Evolutionary conservation across 495 filamentous ascomycete species (phyloP).

Genomic region (Aspergillus taichungensis): DNA sequence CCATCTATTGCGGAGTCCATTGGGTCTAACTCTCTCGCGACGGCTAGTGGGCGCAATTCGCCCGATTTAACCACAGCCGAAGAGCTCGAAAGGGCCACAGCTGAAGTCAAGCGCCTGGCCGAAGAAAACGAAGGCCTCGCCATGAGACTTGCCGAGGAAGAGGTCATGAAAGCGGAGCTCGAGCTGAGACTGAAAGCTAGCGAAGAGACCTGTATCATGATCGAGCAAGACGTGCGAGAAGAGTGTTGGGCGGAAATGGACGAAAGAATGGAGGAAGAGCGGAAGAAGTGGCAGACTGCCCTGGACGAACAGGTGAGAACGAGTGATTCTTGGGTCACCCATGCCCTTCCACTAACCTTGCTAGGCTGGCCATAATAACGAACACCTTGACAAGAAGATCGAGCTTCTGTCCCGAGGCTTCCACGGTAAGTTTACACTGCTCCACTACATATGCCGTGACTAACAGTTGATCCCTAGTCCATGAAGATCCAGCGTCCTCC

Average conservation of each 20-base stretch:
- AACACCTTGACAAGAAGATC: slow-evolving; percentile 83
- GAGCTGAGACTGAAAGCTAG: slow-evolving; percentile 47
- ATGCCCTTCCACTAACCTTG: slow-evolving; percentile 10
- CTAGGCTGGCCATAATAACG: slow-evolving; percentile 52
- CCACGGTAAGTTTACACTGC: slow-evolving; percentile 31
- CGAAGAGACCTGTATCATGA: slow-evolving; percentile 57
- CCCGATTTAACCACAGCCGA: slow-evolving; percentile 45
- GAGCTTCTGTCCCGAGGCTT: slow-evolving; percentile 73
- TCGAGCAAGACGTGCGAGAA: slow-evolving; percentile 84
- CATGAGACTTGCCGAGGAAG: slow-evolving; percentile 50
- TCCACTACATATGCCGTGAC: background rate
- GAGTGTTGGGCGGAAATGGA: slow-evolving; percentile 87
- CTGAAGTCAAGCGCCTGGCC: slow-evolving; percentile 64
- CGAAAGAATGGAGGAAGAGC: slow-evolving; percentile 58
- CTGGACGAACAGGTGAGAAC: slow-evolving; percentile 61
- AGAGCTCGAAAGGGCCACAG: slow-evolving; percentile 66
- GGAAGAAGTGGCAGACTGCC: slow-evolving; percentile 64
- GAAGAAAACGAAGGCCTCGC: slow-evolving; percentile 61
- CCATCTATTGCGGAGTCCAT: slow-evolving; percentile 64
- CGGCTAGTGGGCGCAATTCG: slow-evolving; percentile 38
- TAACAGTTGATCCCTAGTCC: slow-evolving; percentile 24
- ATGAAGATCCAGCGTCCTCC: slow-evolving; percentile 37
- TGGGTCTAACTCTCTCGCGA: slow-evolving; percentile 34
- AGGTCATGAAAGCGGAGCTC: slow-evolving; percentile 46
- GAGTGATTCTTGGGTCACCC: no score